A percentile compares a stretch with the other conserved stretches of the same genome.
These are phyloP conservation scores for Aspergillus ostianus DNA, from an alignment of 495 filamentous ascomycete genomes.

Conservation along the genomic window DNA sequence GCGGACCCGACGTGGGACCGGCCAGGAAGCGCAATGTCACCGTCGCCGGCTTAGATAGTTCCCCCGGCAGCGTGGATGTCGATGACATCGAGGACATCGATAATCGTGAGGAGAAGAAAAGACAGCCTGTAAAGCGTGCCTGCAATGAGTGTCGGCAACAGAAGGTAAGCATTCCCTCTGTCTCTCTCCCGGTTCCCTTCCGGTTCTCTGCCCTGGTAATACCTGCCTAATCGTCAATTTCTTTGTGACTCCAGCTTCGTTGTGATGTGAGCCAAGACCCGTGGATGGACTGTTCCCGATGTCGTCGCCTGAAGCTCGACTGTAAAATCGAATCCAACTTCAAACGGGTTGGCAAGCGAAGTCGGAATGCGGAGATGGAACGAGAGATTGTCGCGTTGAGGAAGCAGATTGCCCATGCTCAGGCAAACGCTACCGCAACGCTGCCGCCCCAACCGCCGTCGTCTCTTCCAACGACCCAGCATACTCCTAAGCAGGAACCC, in stretches of 20 bases:
- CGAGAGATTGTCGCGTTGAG: conserved; percentile 57
- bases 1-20: conserved; percentile 31
- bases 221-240: neutral
- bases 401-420: conserved; percentile 62
- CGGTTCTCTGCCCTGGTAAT: neutral
- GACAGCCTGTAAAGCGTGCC: conserved; percentile 78
- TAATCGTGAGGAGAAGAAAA: conserved; percentile 58
- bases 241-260: conserved; percentile 55
- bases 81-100: conserved; percentile 64
- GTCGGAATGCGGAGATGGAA: conserved; percentile 90
- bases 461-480: conserved; percentile 49
- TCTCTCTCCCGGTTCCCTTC: neutral
- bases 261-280: conserved; percentile 90
- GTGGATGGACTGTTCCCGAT: conserved; percentile 77
- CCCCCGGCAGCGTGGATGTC: conserved; percentile 65
- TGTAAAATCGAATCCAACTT: conserved; percentile 95
- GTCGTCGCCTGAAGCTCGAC: conserved; percentile 77
- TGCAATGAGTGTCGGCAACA: conserved; percentile 96
- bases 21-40: conserved; percentile 47
- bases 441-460: conserved; percentile 45
- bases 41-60: conserved; percentile 59
- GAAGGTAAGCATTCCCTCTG: conserved; percentile 58
- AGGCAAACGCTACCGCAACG: conserved; percentile 42
- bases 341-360: conserved; percentile 88
- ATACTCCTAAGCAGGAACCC: conserved; percentile 50